These are phyloP conservation scores for Globisporangium iwayamae DNA, from an alignment of 352 stramenopile species.

Conservation along the genomic window DNA sequence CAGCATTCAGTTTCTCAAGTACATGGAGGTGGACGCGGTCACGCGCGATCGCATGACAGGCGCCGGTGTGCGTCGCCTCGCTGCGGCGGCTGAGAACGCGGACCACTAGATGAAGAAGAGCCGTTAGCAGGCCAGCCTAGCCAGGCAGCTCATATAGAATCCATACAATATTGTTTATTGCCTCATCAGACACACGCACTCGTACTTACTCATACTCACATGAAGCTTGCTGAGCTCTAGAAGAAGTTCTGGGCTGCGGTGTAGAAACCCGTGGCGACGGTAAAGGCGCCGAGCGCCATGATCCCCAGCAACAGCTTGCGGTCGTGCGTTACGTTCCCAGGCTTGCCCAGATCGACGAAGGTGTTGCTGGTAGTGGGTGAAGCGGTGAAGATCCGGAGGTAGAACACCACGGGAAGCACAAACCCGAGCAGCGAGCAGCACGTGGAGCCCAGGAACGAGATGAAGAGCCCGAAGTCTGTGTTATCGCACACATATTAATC, in stretches of 20 bases:
- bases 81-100: not conserved
- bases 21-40: conserved; percentile 51
- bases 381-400: conserved; percentile 38
- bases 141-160: not conserved
- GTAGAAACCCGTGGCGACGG: conserved; percentile 22
- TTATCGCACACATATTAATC: no score
- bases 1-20: conserved; percentile 69
- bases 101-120: not conserved
- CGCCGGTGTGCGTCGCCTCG: conserved; percentile 6
- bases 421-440: conserved; percentile 76
- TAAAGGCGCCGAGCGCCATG: conserved; percentile 17
- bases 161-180: conserved; percentile 5
- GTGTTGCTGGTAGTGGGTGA: not conserved
- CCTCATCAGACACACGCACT: not conserved
- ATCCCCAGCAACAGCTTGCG: conserved; percentile 16
- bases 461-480: conserved; percentile 75
- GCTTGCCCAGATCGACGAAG: no score
- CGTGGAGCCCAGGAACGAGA: conserved; percentile 70
- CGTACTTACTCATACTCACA: not conserved
- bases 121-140: not conserved
- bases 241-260: conserved; percentile 19
- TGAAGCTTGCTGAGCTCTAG: conserved; percentile 2
- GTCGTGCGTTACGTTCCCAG: not conserved
- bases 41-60: conserved; percentile 47
- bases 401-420: conserved; percentile 69